A percentile compares a stretch with the other conserved stretches of the same genome.
Conservation (phyloP, 345 rosid genomes). For the Anastatica hierochuntica region DNA sequence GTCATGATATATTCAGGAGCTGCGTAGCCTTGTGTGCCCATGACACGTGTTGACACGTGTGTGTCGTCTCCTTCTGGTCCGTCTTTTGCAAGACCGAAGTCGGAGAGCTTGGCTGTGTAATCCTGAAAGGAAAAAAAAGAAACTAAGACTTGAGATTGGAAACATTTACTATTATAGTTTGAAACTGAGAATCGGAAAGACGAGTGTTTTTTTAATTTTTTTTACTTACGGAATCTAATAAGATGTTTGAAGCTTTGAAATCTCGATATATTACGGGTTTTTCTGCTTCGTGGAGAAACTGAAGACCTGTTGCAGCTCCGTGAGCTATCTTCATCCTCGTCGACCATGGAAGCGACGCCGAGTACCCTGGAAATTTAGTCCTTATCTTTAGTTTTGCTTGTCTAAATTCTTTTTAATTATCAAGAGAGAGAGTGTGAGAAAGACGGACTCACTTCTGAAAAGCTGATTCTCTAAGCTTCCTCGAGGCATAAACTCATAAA, state of each 20-base stretch:
- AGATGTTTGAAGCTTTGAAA: conserved; percentile 83
- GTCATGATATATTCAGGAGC: conserved; percentile 97
- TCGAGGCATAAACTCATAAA: conserved; percentile 86
- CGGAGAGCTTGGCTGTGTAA: conserved; percentile 70
- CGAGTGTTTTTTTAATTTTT: too few relatives aligned
- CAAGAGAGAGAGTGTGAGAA: background rate
- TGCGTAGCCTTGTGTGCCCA: conserved; percentile 96
- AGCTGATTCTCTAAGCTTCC: conserved; percentile 93
- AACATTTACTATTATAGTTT: too few relatives aligned
- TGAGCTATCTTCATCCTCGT: conserved; percentile 85
- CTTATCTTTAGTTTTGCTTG: background rate
- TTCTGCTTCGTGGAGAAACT: conserved; percentile 70
- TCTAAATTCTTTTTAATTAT: background rate
- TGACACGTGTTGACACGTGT: conserved; percentile 79
- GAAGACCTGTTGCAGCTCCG: conserved; percentile 95
- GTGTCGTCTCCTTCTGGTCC: conserved; percentile 97
- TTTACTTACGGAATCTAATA: conserved; percentile 60
- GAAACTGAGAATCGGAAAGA: too few relatives aligned
- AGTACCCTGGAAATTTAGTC: conserved; percentile 40
- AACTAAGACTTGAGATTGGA: background rate
- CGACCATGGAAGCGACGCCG: conserved; percentile 74
- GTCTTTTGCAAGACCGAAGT: conserved; percentile 85
- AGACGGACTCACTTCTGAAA: conserved; percentile 54
- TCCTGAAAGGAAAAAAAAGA: conserved; percentile 38
- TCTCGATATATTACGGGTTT: conserved; percentile 90